Percentiles rank a stretch among this genome's conserved stretches.
phyloP scores from a whole-genome alignment of 805 yeast species.

The Tetrapisispora fleetii region DNA sequence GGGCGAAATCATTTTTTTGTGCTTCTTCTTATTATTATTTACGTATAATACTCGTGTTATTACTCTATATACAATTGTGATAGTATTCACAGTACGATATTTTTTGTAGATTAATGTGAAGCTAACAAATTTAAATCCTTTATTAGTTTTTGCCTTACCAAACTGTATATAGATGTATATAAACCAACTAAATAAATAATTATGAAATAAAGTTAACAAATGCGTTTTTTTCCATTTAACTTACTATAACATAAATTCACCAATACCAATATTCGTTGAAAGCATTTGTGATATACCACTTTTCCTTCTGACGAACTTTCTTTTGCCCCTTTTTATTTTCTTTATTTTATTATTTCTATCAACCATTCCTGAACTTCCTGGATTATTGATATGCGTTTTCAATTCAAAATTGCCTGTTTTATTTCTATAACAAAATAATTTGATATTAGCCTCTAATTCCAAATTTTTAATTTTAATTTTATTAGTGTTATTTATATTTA shows the following conservation, averaged over 20 bases:
- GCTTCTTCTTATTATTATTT: conserved; percentile 1
- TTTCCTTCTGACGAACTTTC: conserved; percentile 19
- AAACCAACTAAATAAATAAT: not conserved
- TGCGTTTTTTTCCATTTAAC: not conserved
- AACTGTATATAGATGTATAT: not conserved
- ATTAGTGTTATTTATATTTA: not conserved
- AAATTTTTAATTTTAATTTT: not conserved
- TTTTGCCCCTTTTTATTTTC: conserved; percentile 2
- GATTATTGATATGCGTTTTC: conserved; percentile 5
- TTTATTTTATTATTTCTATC: conserved; percentile 4
- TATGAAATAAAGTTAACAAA: not conserved
- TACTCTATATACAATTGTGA: too few relatives aligned
- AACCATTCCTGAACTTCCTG: not conserved
- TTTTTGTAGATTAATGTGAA: too few relatives aligned
- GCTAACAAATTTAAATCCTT: not conserved
- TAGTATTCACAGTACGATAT: too few relatives aligned
- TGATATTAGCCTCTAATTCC: conserved; percentile 17
- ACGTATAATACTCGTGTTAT: too few relatives aligned
- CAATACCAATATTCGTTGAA: conserved; percentile 26
- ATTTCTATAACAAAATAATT: conserved; percentile 24
- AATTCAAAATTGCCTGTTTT: conserved; percentile 25
- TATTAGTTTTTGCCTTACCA: not conserved
- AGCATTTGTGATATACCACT: conserved; percentile 28
- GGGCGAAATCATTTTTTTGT: conserved; percentile 84
- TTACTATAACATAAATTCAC: conserved; percentile 26